Percentiles rank a stretch among this genome's conserved stretches.
Evolutionary conservation across 1,284 basidiomycete species (phyloP).

Genomic region (Puccinia horiana): DNA sequence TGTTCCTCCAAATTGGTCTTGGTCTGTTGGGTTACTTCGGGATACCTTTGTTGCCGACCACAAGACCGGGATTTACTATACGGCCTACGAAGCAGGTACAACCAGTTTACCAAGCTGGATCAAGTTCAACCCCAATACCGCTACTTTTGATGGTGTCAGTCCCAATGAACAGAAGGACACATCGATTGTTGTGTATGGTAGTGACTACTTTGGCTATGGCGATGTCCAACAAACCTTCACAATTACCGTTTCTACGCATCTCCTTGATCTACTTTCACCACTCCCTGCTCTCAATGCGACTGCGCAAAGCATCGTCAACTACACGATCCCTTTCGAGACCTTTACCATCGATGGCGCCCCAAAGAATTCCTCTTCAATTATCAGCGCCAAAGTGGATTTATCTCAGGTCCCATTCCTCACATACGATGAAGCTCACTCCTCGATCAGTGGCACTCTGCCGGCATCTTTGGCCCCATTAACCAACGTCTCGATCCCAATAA

Average conservation of each 20-base stretch:
- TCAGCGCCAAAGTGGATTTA: constrained; percentile 31
- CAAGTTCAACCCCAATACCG: constrained; percentile 46
- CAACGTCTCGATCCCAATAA: constrained; percentile 39
- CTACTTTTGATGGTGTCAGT: constrained; percentile 49
- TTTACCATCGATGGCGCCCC: constrained; percentile 33
- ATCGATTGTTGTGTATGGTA: constrained; percentile 43
- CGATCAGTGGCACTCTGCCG: constrained; percentile 38
- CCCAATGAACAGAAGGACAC: constrained; percentile 40
- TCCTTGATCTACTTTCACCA: constrained; percentile 31
- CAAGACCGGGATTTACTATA: constrained; percentile 35
- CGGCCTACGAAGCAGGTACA: constrained; percentile 36
- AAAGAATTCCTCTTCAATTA: constrained; percentile 4
- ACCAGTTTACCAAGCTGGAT: constrained; percentile 47
- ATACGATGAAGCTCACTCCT: constrained; percentile 21
- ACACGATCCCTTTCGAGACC: constrained; percentile 30
- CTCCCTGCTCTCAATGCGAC: constrained; percentile 45
- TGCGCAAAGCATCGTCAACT: constrained; percentile 41
- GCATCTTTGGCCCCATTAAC: constrained; percentile 15
- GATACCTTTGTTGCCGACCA: constrained; percentile 34
- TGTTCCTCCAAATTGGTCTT: constrained; percentile 49
- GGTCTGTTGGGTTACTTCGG: constrained; percentile 43
- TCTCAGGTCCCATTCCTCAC: constrained; percentile 30
- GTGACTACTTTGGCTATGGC: constrained; percentile 45
- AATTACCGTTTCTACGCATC: constrained; percentile 34
- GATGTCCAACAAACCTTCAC: constrained; percentile 44